A percentile compares a stretch with the other conserved stretches of the same genome.
Evolutionary conservation across 768 basidiomycete species (phyloP).

Genomic region (Gloeopeniophorella convolvens): DNA sequence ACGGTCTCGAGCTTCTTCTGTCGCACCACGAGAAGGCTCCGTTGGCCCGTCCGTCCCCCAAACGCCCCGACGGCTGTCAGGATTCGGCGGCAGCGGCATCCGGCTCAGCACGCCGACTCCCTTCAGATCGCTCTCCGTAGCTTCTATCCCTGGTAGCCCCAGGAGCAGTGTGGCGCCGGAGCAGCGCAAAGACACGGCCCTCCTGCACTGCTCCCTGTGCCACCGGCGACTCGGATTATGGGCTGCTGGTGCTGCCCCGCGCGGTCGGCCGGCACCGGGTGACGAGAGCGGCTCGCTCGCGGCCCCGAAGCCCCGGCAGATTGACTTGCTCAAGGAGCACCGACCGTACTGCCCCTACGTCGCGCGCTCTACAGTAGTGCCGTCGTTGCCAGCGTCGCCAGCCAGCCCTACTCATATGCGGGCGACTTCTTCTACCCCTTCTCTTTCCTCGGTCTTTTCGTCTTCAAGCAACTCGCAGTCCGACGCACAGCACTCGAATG

Average conservation of each 20-base stretch:
- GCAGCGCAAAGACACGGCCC: conserved; percentile 23
- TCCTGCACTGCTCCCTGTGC: conserved; percentile 20
- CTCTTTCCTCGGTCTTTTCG: conserved; percentile 23
- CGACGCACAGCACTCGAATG: conserved; percentile 26
- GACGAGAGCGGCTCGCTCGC: conserved; percentile 14
- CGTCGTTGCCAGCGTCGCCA: conserved; percentile 39
- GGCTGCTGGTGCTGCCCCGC: conserved; percentile 15
- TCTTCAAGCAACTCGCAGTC: conserved; percentile 29
- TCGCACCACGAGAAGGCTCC: conserved; percentile 19
- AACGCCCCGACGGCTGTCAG: conserved; percentile 15
- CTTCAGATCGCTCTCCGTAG: conserved; percentile 5
- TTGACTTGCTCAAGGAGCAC: conserved; percentile 77
- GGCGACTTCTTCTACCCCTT: conserved; percentile 22
- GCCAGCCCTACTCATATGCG: conserved; percentile 2
- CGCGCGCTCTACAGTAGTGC: conserved; percentile 58
- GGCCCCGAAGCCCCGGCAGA: conserved; percentile 35
- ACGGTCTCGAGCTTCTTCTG: conserved; percentile 23
- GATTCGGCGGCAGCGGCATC: neutral
- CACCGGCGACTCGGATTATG: conserved; percentile 20
- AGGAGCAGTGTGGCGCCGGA: conserved; percentile 12
- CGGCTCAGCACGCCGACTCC: conserved; percentile 17
- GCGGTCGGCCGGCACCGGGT: conserved; percentile 8
- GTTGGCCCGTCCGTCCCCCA: conserved; percentile 25
- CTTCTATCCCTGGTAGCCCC: conserved; percentile 14
- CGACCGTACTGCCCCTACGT: conserved; percentile 84